Evolutionary conservation across 257 asterid genomes (phyloP).

Genomic region (Nicotiana obtusifolia): DNA sequence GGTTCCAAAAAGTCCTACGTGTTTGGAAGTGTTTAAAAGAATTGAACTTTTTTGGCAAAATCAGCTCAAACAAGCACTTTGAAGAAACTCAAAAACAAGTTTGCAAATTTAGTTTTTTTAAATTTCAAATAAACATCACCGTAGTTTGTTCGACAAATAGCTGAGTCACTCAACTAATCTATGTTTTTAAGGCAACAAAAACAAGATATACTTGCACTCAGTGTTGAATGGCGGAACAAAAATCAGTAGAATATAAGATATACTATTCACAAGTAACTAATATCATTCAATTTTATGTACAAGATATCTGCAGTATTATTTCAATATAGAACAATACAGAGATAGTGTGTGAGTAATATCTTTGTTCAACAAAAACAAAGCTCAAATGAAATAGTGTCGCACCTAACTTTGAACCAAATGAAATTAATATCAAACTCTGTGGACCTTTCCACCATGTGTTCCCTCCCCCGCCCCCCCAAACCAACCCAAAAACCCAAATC

Average conservation of each 20-base stretch:
- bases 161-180: neutral
- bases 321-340: no score
- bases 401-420: neutral
- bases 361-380: neutral
- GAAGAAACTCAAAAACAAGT: no score
- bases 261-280: neutral
- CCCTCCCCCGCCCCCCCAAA: neutral
- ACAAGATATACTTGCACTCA: neutral
- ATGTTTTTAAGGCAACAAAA: neutral
- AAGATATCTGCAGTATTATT: no score
- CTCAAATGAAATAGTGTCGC: neutral
- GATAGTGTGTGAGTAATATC: neutral
- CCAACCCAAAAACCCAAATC: neutral
- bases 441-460: neutral
- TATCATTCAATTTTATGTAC: no score
- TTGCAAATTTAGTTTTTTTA: no score
- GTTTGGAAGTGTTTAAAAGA: no score
- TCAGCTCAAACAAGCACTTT: no score
- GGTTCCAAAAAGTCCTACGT: no score
- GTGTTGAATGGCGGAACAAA: neutral
- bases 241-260: neutral
- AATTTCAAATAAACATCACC: no score
- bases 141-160: neutral
- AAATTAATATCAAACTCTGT: no score
- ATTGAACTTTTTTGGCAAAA: no score